phyloP scores from a whole-genome alignment of 2,329 filamentous ascomycete genomes.

The Botrytis fabae region DNA sequence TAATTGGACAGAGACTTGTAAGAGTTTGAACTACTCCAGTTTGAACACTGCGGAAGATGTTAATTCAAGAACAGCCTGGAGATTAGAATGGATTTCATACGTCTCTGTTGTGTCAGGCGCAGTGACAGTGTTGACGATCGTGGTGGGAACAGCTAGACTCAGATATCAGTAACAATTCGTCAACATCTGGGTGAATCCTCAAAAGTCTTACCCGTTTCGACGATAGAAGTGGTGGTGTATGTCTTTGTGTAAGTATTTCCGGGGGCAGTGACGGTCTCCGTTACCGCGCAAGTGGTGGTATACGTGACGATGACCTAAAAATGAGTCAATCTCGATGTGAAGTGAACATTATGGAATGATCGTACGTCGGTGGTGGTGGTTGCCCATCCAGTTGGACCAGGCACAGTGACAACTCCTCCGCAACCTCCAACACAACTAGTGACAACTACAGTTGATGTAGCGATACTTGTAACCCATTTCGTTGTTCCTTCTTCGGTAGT shows the following conservation, averaged over 20 bases:
- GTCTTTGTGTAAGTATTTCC: constrained; percentile 45
- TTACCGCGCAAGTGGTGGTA: constrained; percentile 19
- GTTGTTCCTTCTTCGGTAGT: constrained; percentile 15
- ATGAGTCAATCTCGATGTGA: background rate
- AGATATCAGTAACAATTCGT: background rate
- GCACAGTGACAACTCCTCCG: constrained; percentile 19
- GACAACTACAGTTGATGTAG: constrained; percentile 12
- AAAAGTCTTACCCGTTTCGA: constrained; percentile 33
- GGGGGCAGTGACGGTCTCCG: constrained; percentile 3
- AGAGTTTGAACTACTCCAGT: constrained; percentile 15
- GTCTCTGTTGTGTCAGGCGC: background rate
- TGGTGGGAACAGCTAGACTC: constrained; percentile 27
- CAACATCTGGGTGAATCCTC: background rate
- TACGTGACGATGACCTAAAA: constrained; percentile 22
- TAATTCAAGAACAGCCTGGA: background rate
- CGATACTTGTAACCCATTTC: constrained; percentile 3
- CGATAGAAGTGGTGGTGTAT: constrained; percentile 48
- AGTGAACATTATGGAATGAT: background rate
- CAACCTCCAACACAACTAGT: constrained; percentile 23
- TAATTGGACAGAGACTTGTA: constrained; percentile 41
- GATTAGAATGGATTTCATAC: background rate
- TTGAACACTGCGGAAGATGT: background rate
- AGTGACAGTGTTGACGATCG: constrained; percentile 22
- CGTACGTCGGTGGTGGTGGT: constrained; percentile 23
- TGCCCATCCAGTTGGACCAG: constrained; percentile 20